Conservation (phyloP, 352 stramenopile species). For the Achlya hypogyna region DNA sequence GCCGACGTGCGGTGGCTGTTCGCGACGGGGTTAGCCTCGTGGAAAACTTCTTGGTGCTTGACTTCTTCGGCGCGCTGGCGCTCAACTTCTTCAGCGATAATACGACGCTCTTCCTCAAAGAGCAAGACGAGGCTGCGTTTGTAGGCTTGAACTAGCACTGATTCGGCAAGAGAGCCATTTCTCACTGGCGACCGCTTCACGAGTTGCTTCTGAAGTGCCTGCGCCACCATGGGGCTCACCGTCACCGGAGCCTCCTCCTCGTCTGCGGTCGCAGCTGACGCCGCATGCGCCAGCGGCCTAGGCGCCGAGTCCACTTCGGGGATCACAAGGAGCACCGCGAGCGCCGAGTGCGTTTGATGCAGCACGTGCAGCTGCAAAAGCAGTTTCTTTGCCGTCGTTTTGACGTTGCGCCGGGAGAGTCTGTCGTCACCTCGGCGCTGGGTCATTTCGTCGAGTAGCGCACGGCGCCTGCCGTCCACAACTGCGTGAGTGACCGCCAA, state of each 20-base stretch:
- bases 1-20: neutral
- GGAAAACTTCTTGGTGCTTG: neutral
- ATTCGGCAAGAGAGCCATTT: neutral
- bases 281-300: neutral
- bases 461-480: neutral
- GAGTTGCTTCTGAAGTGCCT: neutral
- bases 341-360: neutral
- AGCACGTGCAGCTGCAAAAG: conserved; percentile 17
- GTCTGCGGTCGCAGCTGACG: neutral
- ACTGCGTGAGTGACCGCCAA: neutral
- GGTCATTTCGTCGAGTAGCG: neutral
- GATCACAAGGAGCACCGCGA: neutral
- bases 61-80: neutral
- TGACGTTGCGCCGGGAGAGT: neutral
- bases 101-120: conserved; percentile 11
- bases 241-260: neutral
- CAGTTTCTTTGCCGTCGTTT: conserved; percentile 10
- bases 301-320: neutral
- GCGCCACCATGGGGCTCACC: neutral
- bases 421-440: neutral
- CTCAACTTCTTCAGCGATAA: neutral
- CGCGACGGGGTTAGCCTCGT: conserved; percentile 6
- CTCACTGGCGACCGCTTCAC: neutral
- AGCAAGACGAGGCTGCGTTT: conserved; percentile 4
- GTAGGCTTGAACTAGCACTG: conserved; percentile 5